Percentiles rank a stretch among this genome's conserved stretches.
Evolutionary conservation across 1,284 basidiomycete species (phyloP).

Genomic region (Lignosus rhinocerotis): DNA sequence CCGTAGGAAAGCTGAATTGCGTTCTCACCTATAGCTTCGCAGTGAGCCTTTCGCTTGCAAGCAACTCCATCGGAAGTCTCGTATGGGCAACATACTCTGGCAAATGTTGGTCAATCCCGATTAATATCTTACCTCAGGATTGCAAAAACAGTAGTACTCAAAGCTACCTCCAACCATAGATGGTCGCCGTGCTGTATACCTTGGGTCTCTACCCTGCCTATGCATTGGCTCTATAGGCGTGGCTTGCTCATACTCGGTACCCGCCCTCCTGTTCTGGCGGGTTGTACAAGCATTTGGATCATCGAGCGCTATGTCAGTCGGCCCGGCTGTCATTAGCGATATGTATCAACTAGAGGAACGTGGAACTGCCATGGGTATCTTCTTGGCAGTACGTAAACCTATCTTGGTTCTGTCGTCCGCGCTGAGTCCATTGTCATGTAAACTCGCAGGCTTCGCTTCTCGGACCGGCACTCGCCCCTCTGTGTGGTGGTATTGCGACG

Average conservation of each 20-base stretch:
- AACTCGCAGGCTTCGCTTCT: slow-evolving; percentile 31
- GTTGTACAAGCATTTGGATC: slow-evolving; percentile 66
- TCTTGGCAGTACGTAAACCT: slow-evolving; percentile 39
- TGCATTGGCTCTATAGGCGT: slow-evolving; percentile 64
- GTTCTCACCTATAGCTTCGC: slow-evolving; percentile 38
- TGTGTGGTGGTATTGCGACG: slow-evolving; percentile 44
- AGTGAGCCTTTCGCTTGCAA: slow-evolving; percentile 47
- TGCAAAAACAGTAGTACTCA: neutral
- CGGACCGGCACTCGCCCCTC: slow-evolving; percentile 38
- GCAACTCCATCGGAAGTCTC: slow-evolving; percentile 43
- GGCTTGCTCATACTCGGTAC: slow-evolving; percentile 45
- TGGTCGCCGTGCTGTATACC: slow-evolving; percentile 63
- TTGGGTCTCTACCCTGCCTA: slow-evolving; percentile 62
- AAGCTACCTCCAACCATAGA: slow-evolving; percentile 35
- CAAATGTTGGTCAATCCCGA: slow-evolving; percentile 41
- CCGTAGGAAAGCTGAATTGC: neutral
- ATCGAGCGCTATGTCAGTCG: slow-evolving; percentile 43
- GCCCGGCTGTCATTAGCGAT: slow-evolving; percentile 52
- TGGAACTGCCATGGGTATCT: slow-evolving; percentile 48
- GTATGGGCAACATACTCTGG: slow-evolving; percentile 56
- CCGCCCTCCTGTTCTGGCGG: slow-evolving; percentile 58
- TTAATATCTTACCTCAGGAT: neutral
- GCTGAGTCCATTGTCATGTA: neutral
- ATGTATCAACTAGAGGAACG: slow-evolving; percentile 48
- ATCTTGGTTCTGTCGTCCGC: too few species aligned